Evolutionary conservation across 1,284 basidiomycete genomes (phyloP), one percentile per base, ranked within the genome.

Genomic region (Neonothopanus nambi): DNA sequence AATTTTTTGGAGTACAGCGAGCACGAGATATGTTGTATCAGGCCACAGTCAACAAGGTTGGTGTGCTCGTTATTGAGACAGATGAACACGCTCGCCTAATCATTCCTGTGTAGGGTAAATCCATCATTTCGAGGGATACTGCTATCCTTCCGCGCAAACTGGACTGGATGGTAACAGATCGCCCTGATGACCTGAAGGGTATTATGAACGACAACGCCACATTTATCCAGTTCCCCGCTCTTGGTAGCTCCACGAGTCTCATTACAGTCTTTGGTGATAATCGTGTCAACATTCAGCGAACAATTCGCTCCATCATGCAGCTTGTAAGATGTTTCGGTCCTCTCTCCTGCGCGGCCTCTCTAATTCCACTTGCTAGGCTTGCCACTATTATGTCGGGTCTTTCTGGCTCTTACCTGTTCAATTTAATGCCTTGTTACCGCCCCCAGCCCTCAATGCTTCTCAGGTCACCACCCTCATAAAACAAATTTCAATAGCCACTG

Each of bases 161-260:
- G 60, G 96, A 99, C 67, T 98, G 96, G 95, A 90, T 99, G 82
- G 85, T 98, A 53, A 90, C 89, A 17, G 94, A 99, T 70, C 87
- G 91, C 39, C 79, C 91, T 28, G 95, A 98, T 54, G 94, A 97
- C 61, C 76, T 98, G 61, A 92, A 89, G 69, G 80, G 85, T 20
- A 85, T 95, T 67, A 98, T 98, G 95, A 86, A 86, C 64, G 96
- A 98, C 76, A 98, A 98, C 62, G 93, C 92, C 36, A 97, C 96
- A 13, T 98, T 93, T 70, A 91, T 98, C 62, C 89, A 94, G 64
- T 93, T 98, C 63, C 95, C 96, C 12, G 79, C 91, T 42, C 85
- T 98, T 40, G 95, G 93, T 43, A 92, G 89, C 63, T 92, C 92
- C 46, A 91, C 91, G 20, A 96, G 93, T 70, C 71, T 97, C 66